Evolutionary conservation across 768 basidiomycete species (phyloP), one percentile per base, ranked within the genome.

Genomic region (Hericium alpestre): DNA sequence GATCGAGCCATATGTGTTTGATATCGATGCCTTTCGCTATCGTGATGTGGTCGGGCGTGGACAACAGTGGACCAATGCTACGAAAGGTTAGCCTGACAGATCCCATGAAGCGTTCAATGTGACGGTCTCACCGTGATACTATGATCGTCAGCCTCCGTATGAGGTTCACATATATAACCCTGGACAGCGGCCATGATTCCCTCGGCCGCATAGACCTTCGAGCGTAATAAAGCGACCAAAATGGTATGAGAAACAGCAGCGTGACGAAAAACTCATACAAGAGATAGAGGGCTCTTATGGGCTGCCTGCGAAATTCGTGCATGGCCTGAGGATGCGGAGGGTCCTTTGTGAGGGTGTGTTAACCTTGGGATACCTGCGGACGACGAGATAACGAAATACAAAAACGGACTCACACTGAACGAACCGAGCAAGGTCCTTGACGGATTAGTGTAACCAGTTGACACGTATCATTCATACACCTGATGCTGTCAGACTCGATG

Each of bases 1-100:
- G 59, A 15, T 61, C 55, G 10, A 65, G 51, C 61, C 65, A 65
- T 23, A 64, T 51, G 32, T 60, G 48, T 39, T 51, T 58, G 50
- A 58, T 53, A 22, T 58, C 55, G 18, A 54, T 43, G n/a, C 57
- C 59, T n/a, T 51, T 47, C 20, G 38, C 25, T 25, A 53, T 47
- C 7, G 56, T 63, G 46, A 51, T 18, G 46, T 58, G 59, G 37
- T 60, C 56, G 13, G 60, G 56, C 11, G 56, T 52, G 43, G 51
- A 48, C 18, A 37, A 53, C 20, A 61, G 43, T 37, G 40, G 22
- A 53, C 59, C 61, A 10, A 40, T 54, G 39, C 61, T 57, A 18
- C 38, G 22, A 8, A 18, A 38, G 15, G 48, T 27, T 20, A 22
- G 18, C 6, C 6, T 20, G 5, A 7, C 43, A 46, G 43, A 46